Percentiles rank a stretch among this genome's conserved stretches.
Evolutionary conservation across 2,329 filamentous ascomycete genomes (phyloP).

Genomic region (Aspergillus fumigatus): DNA sequence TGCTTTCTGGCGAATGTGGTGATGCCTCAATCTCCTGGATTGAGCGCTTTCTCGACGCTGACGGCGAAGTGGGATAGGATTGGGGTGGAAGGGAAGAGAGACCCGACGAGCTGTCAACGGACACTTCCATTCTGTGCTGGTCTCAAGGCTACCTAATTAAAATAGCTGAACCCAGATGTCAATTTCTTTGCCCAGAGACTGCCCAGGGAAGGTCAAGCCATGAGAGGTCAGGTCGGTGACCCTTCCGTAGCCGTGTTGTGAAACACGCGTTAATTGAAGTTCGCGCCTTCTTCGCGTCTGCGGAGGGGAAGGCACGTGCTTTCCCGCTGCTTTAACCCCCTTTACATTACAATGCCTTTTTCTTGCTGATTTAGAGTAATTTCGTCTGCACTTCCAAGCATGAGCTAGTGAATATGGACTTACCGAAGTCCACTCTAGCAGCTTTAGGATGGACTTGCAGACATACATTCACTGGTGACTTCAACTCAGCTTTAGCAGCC

Average conservation of each 20-base stretch:
- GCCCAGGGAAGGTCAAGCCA: neutral
- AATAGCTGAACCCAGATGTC: neutral
- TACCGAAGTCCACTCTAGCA: no score
- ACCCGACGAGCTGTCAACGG: slow-evolving; percentile 19
- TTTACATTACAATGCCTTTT: neutral
- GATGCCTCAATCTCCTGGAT: slow-evolving; percentile 24
- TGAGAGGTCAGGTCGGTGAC: neutral
- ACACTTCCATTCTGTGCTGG: slow-evolving; percentile 7
- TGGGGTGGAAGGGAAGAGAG: slow-evolving; percentile 18
- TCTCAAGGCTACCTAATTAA: neutral
- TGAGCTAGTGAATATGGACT: neutral
- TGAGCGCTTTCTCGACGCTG: slow-evolving; percentile 24
- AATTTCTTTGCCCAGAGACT: neutral
- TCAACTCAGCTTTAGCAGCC: neutral
- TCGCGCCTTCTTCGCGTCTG: slow-evolving; percentile 8
- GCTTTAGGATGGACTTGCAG: neutral
- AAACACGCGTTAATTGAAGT: slow-evolving; percentile 20
- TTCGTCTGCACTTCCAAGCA: neutral
- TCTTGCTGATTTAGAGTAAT: neutral
- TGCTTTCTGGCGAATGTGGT: slow-evolving; percentile 8
- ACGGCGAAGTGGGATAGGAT: slow-evolving; percentile 13
- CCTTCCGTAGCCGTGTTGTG: neutral
- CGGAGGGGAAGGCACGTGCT: slow-evolving; percentile 8
- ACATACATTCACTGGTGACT: neutral
- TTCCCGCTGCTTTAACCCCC: neutral